These are phyloP conservation scores for Parietaria judaica DNA, from an alignment of 306 rosid genomes.

Conservation along the genomic window DNA sequence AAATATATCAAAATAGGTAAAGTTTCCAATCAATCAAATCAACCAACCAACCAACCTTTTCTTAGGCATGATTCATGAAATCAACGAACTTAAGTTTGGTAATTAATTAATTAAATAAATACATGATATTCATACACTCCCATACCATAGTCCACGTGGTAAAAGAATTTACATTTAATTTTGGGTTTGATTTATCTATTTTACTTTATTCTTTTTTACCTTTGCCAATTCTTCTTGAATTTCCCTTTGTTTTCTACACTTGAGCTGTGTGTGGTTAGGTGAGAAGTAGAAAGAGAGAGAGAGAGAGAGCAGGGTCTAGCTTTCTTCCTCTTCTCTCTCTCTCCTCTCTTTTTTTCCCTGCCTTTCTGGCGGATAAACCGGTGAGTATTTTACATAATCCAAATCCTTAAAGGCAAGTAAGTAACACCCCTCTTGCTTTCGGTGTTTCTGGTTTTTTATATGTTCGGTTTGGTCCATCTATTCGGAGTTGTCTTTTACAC, in stretches of 20 bases:
- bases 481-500: constrained; percentile 10
- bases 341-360: constrained; percentile 22
- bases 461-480: neutral
- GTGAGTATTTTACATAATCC: constrained; percentile 41
- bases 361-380: constrained; percentile 52
- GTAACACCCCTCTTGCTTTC: constrained; percentile 30
- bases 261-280: constrained; percentile 17
- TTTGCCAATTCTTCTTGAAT: constrained; percentile 22
- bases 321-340: constrained; percentile 19
- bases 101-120: no score
- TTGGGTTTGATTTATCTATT: neutral
- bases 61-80: no score
- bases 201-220: constrained; percentile 7
- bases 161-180: constrained; percentile 5
- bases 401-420: constrained; percentile 10
- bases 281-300: no score
- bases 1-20: no score
- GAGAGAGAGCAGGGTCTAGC: constrained; percentile 20
- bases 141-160: no score
- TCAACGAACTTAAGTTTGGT: no score
- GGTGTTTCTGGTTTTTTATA: constrained; percentile 9
- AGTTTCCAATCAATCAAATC: no score
- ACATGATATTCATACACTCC: neutral
- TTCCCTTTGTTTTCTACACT: constrained; percentile 19
- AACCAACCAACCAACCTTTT: no score